Conservation (phyloP, 73 alveolate genomes). For the Durusdinium trenchii region DNA sequence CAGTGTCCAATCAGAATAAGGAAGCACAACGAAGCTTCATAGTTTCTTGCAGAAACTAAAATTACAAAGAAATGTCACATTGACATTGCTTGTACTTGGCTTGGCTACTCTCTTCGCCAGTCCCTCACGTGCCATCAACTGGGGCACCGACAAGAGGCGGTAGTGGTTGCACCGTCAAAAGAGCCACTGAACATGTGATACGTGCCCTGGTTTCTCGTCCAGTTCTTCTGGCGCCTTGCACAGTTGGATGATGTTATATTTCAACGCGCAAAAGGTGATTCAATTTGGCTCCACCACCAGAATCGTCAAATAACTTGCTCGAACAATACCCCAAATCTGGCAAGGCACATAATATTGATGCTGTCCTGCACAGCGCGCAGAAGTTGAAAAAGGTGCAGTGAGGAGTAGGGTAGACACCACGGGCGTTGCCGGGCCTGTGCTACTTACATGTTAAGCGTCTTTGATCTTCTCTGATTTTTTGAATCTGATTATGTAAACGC, state of each 20-base stretch:
- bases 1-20: too few species aligned
- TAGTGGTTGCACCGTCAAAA: constrained; percentile 66
- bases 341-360: constrained; percentile 75
- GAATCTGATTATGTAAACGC: too few species aligned
- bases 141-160: constrained; percentile 53
- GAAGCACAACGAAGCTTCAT: too few species aligned
- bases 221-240: constrained; percentile 75
- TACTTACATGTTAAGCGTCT: too few species aligned
- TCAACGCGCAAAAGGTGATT: not conserved
- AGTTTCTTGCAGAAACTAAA: too few species aligned
- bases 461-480: too few species aligned
- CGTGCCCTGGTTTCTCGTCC: constrained; percentile 90
- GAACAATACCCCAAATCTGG: not conserved
- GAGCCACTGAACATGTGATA: constrained; percentile 88
- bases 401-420: not conserved
- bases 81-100: not conserved
- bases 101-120: not conserved
- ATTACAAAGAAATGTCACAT: too few species aligned
- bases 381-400: not conserved
- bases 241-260: not conserved
- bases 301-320: not conserved
- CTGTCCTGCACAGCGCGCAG: constrained; percentile 47
- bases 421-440: not conserved
- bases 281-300: not conserved
- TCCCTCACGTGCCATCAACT: not conserved